Evolutionary conservation across 768 basidiomycete species (phyloP).

Genomic region (Boletellus ananas): DNA sequence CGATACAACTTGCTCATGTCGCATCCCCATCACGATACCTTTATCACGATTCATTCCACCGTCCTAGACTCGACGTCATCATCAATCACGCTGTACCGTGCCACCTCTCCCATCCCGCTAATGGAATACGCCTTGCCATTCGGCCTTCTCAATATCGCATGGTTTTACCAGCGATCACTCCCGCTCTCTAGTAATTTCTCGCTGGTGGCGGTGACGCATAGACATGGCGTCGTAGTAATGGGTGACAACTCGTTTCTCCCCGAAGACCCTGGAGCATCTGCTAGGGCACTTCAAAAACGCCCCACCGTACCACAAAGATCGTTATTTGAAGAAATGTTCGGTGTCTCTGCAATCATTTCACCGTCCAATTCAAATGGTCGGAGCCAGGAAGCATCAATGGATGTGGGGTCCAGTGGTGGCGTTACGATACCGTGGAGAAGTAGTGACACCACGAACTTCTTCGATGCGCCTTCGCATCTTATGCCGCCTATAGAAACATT

Average conservation of each 20-base stretch:
- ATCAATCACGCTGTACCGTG: constrained; percentile 46
- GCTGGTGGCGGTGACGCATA: constrained; percentile 66
- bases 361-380: constrained; percentile 21
- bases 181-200: constrained; percentile 39
- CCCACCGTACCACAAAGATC: constrained; percentile 43
- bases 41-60: constrained; percentile 51
- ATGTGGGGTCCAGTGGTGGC: constrained; percentile 12
- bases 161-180: constrained; percentile 35
- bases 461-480: constrained; percentile 71
- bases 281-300: constrained; percentile 35
- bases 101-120: constrained; percentile 43
- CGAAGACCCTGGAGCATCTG: constrained; percentile 41
- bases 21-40: constrained; percentile 54
- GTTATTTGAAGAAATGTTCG: constrained; percentile 90
- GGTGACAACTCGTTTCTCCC: constrained; percentile 52
- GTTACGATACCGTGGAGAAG: constrained; percentile 33
- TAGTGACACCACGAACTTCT: constrained; percentile 45
- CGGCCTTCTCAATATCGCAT: constrained; percentile 48
- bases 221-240: constrained; percentile 63
- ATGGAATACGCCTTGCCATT: constrained; percentile 54
- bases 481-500: constrained; percentile 69
- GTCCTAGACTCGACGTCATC: constrained; percentile 33
- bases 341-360: constrained; percentile 60
- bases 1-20: constrained; percentile 46
- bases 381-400: constrained; percentile 9